Conservation (phyloP, 1,284 basidiomycete species). For the Sanguinoderma infundibulare region DNA sequence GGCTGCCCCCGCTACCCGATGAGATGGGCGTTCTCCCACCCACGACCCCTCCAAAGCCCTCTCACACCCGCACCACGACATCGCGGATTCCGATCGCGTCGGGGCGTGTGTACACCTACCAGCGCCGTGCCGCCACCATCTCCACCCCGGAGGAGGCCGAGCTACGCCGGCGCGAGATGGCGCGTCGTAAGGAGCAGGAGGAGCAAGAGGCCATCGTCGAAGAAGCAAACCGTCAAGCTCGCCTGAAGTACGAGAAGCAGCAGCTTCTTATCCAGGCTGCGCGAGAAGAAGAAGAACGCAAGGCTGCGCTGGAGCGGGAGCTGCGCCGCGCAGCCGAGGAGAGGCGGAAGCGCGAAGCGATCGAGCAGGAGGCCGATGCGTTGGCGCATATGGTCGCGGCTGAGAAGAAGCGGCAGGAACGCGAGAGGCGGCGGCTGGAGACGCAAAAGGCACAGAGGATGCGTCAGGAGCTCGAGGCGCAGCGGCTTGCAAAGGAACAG, state of each 20-base stretch:
- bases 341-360: constrained; percentile 48
- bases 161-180: constrained; percentile 24
- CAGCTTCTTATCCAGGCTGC: constrained; percentile 47
- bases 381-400: constrained; percentile 47
- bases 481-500: constrained; percentile 44
- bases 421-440: constrained; percentile 56
- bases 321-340: constrained; percentile 51
- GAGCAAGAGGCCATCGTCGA: constrained; percentile 51
- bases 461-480: constrained; percentile 54
- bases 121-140: constrained; percentile 20
- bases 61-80: constrained; percentile 18
- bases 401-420: constrained; percentile 52
- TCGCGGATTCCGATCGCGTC: constrained; percentile 29
- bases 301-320: constrained; percentile 51
- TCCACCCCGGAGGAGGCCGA: constrained; percentile 30
- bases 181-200: constrained; percentile 43
- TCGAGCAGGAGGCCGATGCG: constrained; percentile 58
- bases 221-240: constrained; percentile 55
- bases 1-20: constrained; percentile 17
- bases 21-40: constrained; percentile 14
- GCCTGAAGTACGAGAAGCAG: constrained; percentile 51
- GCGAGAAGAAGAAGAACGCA: constrained; percentile 55
- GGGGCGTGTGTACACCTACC: constrained; percentile 8
- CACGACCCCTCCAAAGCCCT: constrained; percentile 17
- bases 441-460: constrained; percentile 59